A percentile compares a stretch with the other conserved stretches of the same genome.
Evolutionary conservation across 208 protist genomes (phyloP).

Genomic region (Blastocrithidia nonstop): DNA sequence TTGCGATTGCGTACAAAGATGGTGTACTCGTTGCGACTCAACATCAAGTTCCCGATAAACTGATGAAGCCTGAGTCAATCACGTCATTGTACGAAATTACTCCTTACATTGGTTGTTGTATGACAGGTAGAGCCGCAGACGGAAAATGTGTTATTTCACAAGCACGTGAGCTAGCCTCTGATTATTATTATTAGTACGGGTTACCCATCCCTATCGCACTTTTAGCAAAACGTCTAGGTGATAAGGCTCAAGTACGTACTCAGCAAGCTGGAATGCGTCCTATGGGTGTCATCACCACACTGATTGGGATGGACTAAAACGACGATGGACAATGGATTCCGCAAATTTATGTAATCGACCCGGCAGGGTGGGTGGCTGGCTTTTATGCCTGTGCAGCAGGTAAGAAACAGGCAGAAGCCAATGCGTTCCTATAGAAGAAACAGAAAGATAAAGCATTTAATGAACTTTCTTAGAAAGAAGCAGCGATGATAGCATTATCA

Average conservation of each 20-base stretch:
- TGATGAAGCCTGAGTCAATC: constrained; percentile 92
- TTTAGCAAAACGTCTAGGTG: constrained; percentile 93
- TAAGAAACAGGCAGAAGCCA: constrained; percentile 93
- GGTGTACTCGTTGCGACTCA: constrained; percentile 91
- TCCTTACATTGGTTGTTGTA: constrained; percentile 87
- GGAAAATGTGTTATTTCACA: constrained; percentile 85
- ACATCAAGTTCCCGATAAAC: constrained; percentile 95
- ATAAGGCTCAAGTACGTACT: constrained; percentile 95
- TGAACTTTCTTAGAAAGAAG: constrained; percentile 50
- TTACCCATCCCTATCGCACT: constrained; percentile 91
- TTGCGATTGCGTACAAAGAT: constrained; percentile 93
- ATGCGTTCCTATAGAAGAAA: constrained; percentile 93
- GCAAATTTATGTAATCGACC: constrained; percentile 90
- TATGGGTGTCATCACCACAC: constrained; percentile 86
- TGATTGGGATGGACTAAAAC: constrained; percentile 90
- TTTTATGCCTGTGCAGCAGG: constrained; percentile 86
- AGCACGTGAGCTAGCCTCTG: constrained; percentile 89
- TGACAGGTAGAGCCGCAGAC: constrained; percentile 90
- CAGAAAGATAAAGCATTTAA: constrained; percentile 82
- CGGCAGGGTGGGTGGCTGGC: constrained; percentile 87
- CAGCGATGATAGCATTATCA: constrained; percentile 67
- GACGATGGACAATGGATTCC: constrained; percentile 63
- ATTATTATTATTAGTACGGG: constrained; percentile 93
- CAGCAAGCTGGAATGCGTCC: constrained; percentile 94
- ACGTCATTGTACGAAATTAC: constrained; percentile 93